These are phyloP conservation scores for Suhomyces sp. DNA, from an alignment of 805 yeast species.

Conservation along the genomic window DNA sequence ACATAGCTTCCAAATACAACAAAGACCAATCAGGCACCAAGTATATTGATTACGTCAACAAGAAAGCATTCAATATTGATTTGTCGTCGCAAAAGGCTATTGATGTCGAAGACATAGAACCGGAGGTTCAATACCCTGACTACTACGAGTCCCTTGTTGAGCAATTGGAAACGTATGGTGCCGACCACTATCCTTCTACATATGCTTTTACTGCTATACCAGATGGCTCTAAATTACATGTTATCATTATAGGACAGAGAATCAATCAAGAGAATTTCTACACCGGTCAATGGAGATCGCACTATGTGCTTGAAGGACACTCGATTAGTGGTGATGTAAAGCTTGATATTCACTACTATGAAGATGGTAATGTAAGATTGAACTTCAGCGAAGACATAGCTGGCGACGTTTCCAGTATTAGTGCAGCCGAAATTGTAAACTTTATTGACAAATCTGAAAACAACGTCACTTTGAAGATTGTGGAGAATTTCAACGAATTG, in stretches of 20 bases:
- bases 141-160: constrained; percentile 28
- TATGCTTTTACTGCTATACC: constrained; percentile 47
- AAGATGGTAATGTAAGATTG: constrained; percentile 91
- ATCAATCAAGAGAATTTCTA: constrained; percentile 75
- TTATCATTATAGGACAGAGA: constrained; percentile 69
- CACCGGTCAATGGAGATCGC: constrained; percentile 86
- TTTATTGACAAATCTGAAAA: constrained; percentile 57
- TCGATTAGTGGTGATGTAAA: constrained; percentile 51
- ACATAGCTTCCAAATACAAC: constrained; percentile 33
- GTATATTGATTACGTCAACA: constrained; percentile 48
- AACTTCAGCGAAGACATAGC: constrained; percentile 40
- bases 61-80: constrained; percentile 57
- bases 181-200: constrained; percentile 62
- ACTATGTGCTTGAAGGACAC: constrained; percentile 44
- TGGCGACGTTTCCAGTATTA: constrained; percentile 18
- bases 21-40: constrained; percentile 39
- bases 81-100: constrained; percentile 46
- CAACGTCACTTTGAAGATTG: constrained; percentile 54
- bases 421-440: constrained; percentile 35
- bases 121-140: constrained; percentile 22
- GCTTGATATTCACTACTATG: constrained; percentile 86
- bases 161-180: constrained; percentile 49
- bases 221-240: constrained; percentile 27
- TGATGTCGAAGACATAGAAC: constrained; percentile 47
- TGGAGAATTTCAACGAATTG: constrained; percentile 61